A percentile compares a stretch with the other conserved stretches of the same genome.
Conservation (phyloP, 306 rosid genomes). For the Trifolium fragiferum region DNA sequence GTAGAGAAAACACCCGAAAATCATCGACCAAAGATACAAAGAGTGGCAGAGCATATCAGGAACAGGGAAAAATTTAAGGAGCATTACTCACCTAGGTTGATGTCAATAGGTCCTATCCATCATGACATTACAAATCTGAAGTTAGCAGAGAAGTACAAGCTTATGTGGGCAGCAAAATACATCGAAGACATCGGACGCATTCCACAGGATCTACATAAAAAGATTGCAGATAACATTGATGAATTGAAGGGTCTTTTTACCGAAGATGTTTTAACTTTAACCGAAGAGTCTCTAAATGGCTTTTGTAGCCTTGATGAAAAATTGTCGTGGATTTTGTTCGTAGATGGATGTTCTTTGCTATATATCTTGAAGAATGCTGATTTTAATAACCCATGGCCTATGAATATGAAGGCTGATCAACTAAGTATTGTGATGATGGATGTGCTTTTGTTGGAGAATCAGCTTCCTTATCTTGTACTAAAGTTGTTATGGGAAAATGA, state of each 20-base stretch:
- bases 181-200: not conserved
- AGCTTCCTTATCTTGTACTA: too few species aligned
- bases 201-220: not conserved
- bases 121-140: not conserved
- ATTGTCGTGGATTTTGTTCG: not conserved
- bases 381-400: too few species aligned
- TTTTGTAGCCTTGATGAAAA: not conserved
- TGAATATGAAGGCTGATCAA: too few species aligned
- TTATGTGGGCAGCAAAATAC: not conserved
- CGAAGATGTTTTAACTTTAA: not conserved
- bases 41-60: slow-evolving; percentile 20
- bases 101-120: slow-evolving; percentile 37
- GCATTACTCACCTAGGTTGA: slow-evolving; percentile 13
- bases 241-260: not conserved
- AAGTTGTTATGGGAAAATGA: too few species aligned
- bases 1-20: not conserved
- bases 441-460: not conserved
- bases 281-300: not conserved
- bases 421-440: too few species aligned
- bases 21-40: slow-evolving; percentile 12
- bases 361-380: not conserved
- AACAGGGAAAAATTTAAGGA: not conserved
- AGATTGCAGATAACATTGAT: not conserved
- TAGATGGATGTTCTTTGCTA: slow-evolving; percentile 34
- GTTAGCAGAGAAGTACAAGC: slow-evolving; percentile 26